Evolutionary conservation across 2,329 filamentous ascomycete genomes (phyloP).

Genomic region (Aspergillus candidus): DNA sequence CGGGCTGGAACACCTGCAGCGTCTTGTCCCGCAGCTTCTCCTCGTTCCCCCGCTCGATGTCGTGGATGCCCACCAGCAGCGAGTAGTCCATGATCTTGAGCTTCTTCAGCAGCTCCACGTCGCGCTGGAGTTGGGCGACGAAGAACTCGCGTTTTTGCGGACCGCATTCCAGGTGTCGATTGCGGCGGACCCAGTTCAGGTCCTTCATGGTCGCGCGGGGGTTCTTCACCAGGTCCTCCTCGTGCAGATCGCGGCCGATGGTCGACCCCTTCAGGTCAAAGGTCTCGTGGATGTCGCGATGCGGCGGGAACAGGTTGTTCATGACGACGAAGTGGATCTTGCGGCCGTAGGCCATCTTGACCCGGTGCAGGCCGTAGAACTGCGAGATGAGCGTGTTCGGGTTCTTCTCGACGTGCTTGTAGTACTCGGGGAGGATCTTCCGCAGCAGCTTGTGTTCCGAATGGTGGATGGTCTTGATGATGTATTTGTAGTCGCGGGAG

Average conservation of each 20-base stretch:
- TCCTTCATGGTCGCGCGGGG: constrained; percentile 92
- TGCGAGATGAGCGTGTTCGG: constrained; percentile 96
- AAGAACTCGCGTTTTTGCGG: constrained; percentile 83
- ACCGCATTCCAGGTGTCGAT: constrained; percentile 81
- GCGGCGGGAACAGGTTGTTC: constrained; percentile 98
- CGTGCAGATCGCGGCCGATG: constrained; percentile 81
- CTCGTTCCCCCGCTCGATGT: constrained; percentile 82
- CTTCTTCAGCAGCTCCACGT: constrained; percentile 78
- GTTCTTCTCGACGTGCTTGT: constrained; percentile 84
- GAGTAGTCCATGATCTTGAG: constrained; percentile 99
- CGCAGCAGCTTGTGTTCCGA: constrained; percentile 57
- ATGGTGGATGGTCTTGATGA: constrained; percentile 99
- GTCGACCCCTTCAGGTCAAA: constrained; percentile 97
- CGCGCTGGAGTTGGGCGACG: constrained; percentile 77
- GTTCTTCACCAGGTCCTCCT: constrained; percentile 81
- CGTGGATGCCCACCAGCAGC: constrained; percentile 87
- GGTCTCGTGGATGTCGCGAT: constrained; percentile 93
- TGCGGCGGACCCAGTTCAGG: constrained; percentile 86
- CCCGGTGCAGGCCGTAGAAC: constrained; percentile 93
- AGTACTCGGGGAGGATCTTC: constrained; percentile 71
- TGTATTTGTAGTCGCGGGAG: constrained; percentile 98
- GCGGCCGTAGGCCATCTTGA: constrained; percentile 95
- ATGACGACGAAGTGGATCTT: constrained; percentile 99
- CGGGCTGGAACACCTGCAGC: constrained; percentile 87
- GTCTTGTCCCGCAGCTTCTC: constrained; percentile 89